phyloP scores from a whole-genome alignment of 176 grass and related monocot genomes.

The Saccharum officinarum region DNA sequence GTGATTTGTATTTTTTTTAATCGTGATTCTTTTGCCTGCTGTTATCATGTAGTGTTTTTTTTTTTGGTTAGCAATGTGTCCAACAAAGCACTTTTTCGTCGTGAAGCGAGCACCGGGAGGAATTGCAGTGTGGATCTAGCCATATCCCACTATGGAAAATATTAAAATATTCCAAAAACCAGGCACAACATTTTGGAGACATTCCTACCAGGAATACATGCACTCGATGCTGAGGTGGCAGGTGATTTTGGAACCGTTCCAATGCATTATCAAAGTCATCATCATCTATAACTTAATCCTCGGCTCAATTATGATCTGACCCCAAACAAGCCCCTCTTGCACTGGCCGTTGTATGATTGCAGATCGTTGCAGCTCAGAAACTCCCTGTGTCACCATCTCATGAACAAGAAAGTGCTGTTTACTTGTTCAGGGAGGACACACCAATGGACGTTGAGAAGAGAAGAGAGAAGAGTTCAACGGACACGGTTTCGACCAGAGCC shows the following conservation, averaged over 20 bases:
- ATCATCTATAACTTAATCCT: background rate
- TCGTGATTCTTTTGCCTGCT: no score
- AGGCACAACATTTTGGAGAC: background rate
- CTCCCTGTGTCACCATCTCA: background rate
- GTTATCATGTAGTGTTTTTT: no score
- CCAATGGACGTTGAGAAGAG: background rate
- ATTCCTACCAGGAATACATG: background rate
- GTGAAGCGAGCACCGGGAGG: background rate
- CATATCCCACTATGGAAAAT: conserved; percentile 1
- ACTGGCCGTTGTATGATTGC: background rate
- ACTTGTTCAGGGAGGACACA: background rate
- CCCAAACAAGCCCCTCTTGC: background rate
- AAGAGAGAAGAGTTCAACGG: background rate
- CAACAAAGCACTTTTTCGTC: background rate
- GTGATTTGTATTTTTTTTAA: no score
- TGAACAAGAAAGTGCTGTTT: background rate
- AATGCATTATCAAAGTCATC: background rate
- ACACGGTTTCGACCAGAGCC: conserved; percentile 19
- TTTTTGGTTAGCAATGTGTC: no score
- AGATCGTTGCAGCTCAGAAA: background rate
- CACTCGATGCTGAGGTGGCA: conserved; percentile 14
- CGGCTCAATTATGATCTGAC: conserved; percentile 19
- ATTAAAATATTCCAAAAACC: background rate
- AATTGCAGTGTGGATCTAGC: conserved; percentile 5
- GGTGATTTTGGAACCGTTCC: background rate